Percentiles rank a stretch among this genome's conserved stretches.
These are phyloP conservation scores for Henningerozyma blattae DNA, from an alignment of 805 yeast genomes.

Conservation along the genomic window DNA sequence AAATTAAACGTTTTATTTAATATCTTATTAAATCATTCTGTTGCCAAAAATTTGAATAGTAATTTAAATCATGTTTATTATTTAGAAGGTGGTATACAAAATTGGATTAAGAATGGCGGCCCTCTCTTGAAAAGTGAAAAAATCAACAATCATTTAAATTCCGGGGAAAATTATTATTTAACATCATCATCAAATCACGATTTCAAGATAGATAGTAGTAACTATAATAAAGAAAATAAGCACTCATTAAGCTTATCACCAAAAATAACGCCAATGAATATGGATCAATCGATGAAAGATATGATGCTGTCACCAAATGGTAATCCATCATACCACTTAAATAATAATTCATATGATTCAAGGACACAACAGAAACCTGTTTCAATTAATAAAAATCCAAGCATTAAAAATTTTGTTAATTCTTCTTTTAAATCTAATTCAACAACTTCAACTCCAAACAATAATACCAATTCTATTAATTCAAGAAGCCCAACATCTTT, in stretches of 20 bases:
- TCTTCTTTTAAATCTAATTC: too few species aligned
- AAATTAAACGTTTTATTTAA: constrained; percentile 14
- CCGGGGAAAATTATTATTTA: too few species aligned
- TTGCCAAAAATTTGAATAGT: constrained; percentile 16
- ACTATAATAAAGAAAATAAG: constrained; percentile 15
- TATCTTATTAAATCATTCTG: constrained; percentile 16
- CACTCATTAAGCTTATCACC: constrained; percentile 14
- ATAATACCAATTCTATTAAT: too few species aligned
- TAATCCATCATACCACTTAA: too few species aligned
- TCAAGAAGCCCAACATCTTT: too few species aligned
- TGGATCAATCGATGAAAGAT: constrained; percentile 14
- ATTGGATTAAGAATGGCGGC: constrained; percentile 14
- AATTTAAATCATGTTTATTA: constrained; percentile 9
- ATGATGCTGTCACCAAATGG: too few species aligned
- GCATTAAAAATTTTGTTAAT: constrained; percentile 12
- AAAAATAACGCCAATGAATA: constrained; percentile 8
- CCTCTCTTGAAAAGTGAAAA: too few species aligned
- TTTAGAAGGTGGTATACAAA: constrained; percentile 15
- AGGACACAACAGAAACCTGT: constrained; percentile 9
- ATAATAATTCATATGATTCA: constrained; percentile 2
- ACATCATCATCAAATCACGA: too few species aligned
- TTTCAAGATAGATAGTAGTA: too few species aligned
- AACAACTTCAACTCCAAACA: too few species aligned
- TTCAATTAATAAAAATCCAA: constrained; percentile 12
- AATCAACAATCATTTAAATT: not conserved